These are phyloP conservation scores for Knufia fluminis DNA, from an alignment of 2,329 filamentous ascomycete genomes.

Conservation along the genomic window DNA sequence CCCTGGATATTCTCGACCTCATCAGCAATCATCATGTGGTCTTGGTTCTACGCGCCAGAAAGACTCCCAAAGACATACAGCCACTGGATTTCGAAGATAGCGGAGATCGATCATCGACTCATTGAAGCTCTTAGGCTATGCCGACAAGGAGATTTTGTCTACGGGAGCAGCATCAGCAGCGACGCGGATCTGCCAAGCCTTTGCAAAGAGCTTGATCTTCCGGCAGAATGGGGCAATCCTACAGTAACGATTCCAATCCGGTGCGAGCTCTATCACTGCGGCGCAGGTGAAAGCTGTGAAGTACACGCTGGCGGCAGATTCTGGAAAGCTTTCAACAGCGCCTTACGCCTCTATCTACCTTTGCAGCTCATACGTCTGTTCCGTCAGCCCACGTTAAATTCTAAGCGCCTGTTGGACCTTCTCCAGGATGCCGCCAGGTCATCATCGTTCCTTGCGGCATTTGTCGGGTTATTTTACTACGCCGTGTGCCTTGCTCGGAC, in stretches of 20 bases:
- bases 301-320: slow-evolving; percentile 62
- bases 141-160: slow-evolving; percentile 54
- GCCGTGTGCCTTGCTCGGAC: slow-evolving; percentile 70
- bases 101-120: slow-evolving; percentile 64
- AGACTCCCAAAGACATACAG: slow-evolving; percentile 65
- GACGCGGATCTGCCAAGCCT: slow-evolving; percentile 59
- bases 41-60: slow-evolving; percentile 70
- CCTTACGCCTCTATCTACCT: slow-evolving; percentile 67
- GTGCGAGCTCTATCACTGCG: slow-evolving; percentile 78
- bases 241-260: slow-evolving; percentile 61
- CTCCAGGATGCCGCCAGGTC: slow-evolving; percentile 56
- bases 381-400: neutral
- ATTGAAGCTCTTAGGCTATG: slow-evolving; percentile 63
- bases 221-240: slow-evolving; percentile 64
- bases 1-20: slow-evolving; percentile 63
- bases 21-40: slow-evolving; percentile 73
- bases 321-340: slow-evolving; percentile 59
- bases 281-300: slow-evolving; percentile 63
- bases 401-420: slow-evolving; percentile 39
- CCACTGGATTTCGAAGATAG: slow-evolving; percentile 71
- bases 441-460: slow-evolving; percentile 67
- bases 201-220: slow-evolving; percentile 62
- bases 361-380: slow-evolving; percentile 49
- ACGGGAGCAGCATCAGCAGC: slow-evolving; percentile 65
- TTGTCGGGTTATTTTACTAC: slow-evolving; percentile 76